These are phyloP conservation scores for Aspergillus arachidicola DNA, from an alignment of 2,329 filamentous ascomycete genomes.

Conservation along the genomic window DNA sequence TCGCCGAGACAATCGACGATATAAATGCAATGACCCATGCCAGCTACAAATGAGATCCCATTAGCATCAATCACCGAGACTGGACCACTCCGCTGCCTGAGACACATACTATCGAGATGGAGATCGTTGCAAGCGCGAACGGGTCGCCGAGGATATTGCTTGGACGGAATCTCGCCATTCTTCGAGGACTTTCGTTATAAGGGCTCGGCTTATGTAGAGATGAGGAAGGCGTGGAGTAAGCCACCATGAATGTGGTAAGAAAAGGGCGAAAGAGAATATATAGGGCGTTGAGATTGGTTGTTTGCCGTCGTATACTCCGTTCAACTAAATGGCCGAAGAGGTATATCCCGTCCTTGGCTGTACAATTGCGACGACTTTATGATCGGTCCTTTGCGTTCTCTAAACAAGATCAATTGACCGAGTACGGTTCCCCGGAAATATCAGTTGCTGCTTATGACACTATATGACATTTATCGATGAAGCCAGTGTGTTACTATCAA, in stretches of 20 bases:
- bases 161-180: slow-evolving; percentile 65
- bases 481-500: slow-evolving; percentile 7
- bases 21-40: slow-evolving; percentile 95
- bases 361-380: neutral
- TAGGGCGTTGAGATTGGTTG: neutral
- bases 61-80: slow-evolving; percentile 3
- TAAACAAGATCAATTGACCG: neutral
- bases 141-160: slow-evolving; percentile 95
- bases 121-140: slow-evolving; percentile 91
- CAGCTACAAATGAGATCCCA: slow-evolving; percentile 59
- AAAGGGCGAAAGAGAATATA: slow-evolving; percentile 11
- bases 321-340: neutral
- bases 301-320: slow-evolving; percentile 10
- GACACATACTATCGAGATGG: slow-evolving; percentile 79
- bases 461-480: slow-evolving; percentile 3
- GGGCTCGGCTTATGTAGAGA: slow-evolving; percentile 25
- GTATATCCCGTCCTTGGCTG: neutral
- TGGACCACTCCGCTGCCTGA: neutral
- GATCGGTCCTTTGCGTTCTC: neutral
- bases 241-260: slow-evolving; percentile 27
- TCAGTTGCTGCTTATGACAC: neutral
- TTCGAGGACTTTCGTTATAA: slow-evolving; percentile 23
- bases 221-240: slow-evolving; percentile 23
- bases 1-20: slow-evolving; percentile 73
- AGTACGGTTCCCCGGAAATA: neutral